Percentiles rank a stretch among this genome's conserved stretches.
Evolutionary conservation across 2,329 filamentous ascomycete genomes (phyloP).

Genomic region (Tolypocladium sp.): DNA sequence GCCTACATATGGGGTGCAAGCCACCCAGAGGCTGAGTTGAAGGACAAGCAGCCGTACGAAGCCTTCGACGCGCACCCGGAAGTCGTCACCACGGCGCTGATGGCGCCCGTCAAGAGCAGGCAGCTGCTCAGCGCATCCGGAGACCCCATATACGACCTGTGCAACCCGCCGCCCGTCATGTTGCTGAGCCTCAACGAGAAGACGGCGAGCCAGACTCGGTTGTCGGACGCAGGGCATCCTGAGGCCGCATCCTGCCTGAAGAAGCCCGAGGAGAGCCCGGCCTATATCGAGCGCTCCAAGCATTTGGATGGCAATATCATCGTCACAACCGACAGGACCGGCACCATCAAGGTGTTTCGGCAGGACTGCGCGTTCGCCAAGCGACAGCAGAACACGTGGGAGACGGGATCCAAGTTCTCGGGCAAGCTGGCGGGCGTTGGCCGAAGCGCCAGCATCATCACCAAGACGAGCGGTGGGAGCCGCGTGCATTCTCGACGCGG

Average conservation of each 20-base stretch:
- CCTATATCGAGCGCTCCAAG: constrained; percentile 65
- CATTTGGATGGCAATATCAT: constrained; percentile 85
- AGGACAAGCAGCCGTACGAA: constrained; percentile 76
- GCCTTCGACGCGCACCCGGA: constrained; percentile 84
- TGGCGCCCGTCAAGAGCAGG: constrained; percentile 72
- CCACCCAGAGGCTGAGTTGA: constrained; percentile 48
- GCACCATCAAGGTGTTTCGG: constrained; percentile 86
- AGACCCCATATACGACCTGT: constrained; percentile 92
- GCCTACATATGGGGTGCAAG: constrained; percentile 75
- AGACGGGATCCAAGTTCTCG: constrained; percentile 68
- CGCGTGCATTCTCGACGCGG: constrained; percentile 41
- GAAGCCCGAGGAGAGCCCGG: constrained; percentile 59
- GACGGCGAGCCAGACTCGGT: constrained; percentile 29
- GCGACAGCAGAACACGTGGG: constrained; percentile 67
- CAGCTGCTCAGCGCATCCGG: constrained; percentile 71
- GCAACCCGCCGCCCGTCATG: constrained; percentile 86
- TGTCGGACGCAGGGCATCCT: constrained; percentile 25
- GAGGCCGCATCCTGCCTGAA: constrained; percentile 22
- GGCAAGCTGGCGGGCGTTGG: constrained; percentile 55
- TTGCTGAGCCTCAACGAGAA: constrained; percentile 65
- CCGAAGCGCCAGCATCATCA: constrained; percentile 46
- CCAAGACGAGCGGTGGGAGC: constrained; percentile 40
- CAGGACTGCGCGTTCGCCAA: constrained; percentile 87
- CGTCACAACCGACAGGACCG: constrained; percentile 79
- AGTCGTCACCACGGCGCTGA: constrained; percentile 80